Conservation (phyloP, 2,329 filamentous ascomycete species). For the Diaporthe sp. region DNA sequence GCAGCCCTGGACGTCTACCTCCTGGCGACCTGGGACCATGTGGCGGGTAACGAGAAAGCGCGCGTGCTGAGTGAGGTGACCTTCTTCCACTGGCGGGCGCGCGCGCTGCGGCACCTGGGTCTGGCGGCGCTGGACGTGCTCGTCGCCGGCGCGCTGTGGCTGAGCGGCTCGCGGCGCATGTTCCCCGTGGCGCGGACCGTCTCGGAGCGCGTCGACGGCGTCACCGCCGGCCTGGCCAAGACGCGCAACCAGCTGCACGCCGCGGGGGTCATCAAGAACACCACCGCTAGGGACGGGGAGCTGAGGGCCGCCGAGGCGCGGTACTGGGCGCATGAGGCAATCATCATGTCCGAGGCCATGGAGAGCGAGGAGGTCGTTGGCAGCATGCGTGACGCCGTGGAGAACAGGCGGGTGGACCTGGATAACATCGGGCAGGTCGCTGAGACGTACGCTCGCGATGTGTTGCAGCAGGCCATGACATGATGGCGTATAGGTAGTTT, state of each 20-base stretch:
- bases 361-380: constrained; percentile 83
- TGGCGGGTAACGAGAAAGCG: constrained; percentile 72
- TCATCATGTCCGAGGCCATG: constrained; percentile 80
- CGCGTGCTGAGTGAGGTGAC: constrained; percentile 75
- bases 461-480: constrained; percentile 50
- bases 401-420: constrained; percentile 73
- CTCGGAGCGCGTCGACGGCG: constrained; percentile 75
- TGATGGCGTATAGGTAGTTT: background rate
- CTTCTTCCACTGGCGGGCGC: constrained; percentile 79
- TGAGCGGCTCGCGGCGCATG: constrained; percentile 84
- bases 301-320: constrained; percentile 75
- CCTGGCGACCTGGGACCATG: constrained; percentile 74
- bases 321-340: constrained; percentile 87
- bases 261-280: constrained; percentile 84
- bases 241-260: constrained; percentile 79
- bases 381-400: constrained; percentile 77
- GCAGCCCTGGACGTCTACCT: constrained; percentile 76
- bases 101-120: constrained; percentile 72
- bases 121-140: constrained; percentile 76
- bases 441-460: constrained; percentile 69
- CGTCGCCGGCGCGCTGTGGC: constrained; percentile 78
- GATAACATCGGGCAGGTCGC: constrained; percentile 73
- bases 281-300: constrained; percentile 79
- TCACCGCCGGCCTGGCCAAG: constrained; percentile 69
- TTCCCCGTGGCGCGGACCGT: constrained; percentile 74